Evolutionary conservation across 2,329 filamentous ascomycete genomes (phyloP).

Genomic region (Basipetospora chlamydospora): DNA sequence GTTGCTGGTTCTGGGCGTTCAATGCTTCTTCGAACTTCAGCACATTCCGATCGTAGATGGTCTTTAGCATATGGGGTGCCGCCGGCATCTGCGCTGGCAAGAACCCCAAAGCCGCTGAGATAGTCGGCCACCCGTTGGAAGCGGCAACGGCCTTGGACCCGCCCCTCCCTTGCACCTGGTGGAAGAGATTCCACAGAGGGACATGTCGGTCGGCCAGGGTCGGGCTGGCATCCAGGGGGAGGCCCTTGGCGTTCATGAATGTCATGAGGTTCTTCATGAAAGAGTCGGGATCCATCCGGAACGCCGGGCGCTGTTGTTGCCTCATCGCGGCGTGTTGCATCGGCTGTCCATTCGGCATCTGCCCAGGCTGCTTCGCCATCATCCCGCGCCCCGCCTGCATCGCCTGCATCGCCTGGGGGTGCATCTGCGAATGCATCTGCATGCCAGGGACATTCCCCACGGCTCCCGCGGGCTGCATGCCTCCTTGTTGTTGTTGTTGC

Average conservation of each 20-base stretch:
- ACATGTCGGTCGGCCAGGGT: constrained; percentile 59
- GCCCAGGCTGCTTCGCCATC: constrained; percentile 36
- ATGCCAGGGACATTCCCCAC: constrained; percentile 10
- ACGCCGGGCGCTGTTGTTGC: constrained; percentile 30
- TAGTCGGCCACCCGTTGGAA: constrained; percentile 56
- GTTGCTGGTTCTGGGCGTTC: constrained; percentile 38
- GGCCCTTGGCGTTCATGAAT: constrained; percentile 63
- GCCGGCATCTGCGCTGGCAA: constrained; percentile 47
- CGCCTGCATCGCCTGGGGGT: constrained; percentile 4
- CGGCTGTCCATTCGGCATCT: constrained; percentile 38
- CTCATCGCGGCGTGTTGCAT: constrained; percentile 34
- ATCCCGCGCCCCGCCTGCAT: constrained; percentile 25
- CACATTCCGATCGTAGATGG: constrained; percentile 63
- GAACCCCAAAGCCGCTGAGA: constrained; percentile 53
- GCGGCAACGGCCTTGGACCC: constrained; percentile 62
- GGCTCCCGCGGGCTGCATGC: constrained; percentile 17
- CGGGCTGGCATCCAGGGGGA: constrained; percentile 63
- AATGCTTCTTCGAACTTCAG: constrained; percentile 62
- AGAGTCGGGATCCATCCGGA: constrained; percentile 42
- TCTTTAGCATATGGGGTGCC: constrained; percentile 55
- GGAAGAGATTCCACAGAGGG: constrained; percentile 64
- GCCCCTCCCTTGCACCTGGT: constrained; percentile 56
- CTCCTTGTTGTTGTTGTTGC: constrained; percentile 8
- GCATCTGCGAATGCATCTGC: constrained; percentile 6
- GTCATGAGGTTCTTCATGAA: constrained; percentile 62